Conservation (phyloP, 495 filamentous ascomycete genomes). For the Penicillium samsonianum region DNA sequence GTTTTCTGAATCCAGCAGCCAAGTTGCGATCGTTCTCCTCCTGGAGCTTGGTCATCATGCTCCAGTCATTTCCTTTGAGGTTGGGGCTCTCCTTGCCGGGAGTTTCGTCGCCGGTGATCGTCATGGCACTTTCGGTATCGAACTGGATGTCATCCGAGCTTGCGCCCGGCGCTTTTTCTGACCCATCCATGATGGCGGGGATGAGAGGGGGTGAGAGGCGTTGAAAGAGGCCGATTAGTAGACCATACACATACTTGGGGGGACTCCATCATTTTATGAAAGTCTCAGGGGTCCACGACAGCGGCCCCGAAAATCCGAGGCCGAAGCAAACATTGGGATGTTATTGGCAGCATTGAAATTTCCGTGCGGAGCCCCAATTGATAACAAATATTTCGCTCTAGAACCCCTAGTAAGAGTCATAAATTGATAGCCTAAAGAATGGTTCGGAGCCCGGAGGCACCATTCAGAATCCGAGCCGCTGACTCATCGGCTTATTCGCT, state of each 20-base stretch:
- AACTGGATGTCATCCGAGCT: slow-evolving; percentile 22
- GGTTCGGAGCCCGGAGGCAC: background rate
- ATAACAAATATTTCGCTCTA: background rate
- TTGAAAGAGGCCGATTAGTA: background rate
- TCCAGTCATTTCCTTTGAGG: slow-evolving; percentile 43
- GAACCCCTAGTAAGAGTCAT: background rate
- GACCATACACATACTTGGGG: background rate
- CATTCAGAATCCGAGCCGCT: background rate
- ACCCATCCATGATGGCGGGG: slow-evolving; percentile 29
- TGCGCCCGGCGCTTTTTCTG: slow-evolving; percentile 16
- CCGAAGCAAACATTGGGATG: background rate
- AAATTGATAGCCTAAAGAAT: background rate
- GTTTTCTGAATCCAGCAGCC: slow-evolving; percentile 45
- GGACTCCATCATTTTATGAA: slow-evolving; percentile 7
- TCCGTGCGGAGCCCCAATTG: background rate
- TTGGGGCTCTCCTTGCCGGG: slow-evolving; percentile 13
- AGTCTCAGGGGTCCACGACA: background rate
- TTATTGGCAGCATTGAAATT: background rate
- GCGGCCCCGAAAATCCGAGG: background rate
- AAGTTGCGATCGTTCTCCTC: slow-evolving; percentile 46
- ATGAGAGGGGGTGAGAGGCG: background rate
- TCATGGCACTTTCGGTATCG: slow-evolving; percentile 37
- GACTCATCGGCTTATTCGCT: too few species aligned
- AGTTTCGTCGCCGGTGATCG: slow-evolving; percentile 30
- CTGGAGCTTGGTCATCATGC: slow-evolving; percentile 48